phyloP scores from a whole-genome alignment of 495 filamentous ascomycete species.

The Neurospora africana region DNA sequence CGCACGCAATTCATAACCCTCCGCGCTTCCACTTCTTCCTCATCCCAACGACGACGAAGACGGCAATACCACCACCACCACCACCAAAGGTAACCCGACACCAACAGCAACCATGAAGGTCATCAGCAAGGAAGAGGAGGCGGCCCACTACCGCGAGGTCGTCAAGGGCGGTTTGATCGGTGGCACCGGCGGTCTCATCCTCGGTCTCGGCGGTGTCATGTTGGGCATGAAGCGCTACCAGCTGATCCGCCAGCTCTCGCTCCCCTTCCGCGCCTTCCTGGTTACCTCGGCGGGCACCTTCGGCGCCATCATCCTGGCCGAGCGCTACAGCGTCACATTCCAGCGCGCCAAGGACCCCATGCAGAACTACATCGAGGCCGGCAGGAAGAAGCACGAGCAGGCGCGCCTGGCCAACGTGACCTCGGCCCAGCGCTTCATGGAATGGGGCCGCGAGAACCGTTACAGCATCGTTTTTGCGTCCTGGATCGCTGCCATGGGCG shows the following conservation, averaged over 20 bases:
- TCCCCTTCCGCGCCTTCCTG: slow-evolving; percentile 86
- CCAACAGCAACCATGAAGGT: slow-evolving; percentile 65
- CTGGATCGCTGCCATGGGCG: slow-evolving; percentile 76
- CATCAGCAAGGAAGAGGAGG: slow-evolving; percentile 86
- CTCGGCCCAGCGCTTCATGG: slow-evolving; percentile 42
- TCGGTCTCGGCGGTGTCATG: slow-evolving; percentile 54
- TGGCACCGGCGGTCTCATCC: slow-evolving; percentile 49
- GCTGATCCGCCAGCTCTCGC: slow-evolving; percentile 64
- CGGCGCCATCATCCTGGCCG: slow-evolving; percentile 73
- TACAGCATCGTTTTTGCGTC: slow-evolving; percentile 79
- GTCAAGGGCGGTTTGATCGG: slow-evolving; percentile 70
- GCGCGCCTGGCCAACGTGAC: slow-evolving; percentile 30
- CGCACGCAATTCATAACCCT: background rate
- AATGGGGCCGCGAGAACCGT: slow-evolving; percentile 62
- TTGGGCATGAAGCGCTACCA: slow-evolving; percentile 53
- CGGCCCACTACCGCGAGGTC: slow-evolving; percentile 51
- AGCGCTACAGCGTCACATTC: slow-evolving; percentile 64
- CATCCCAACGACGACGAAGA: background rate
- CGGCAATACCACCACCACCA: background rate
- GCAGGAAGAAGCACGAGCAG: slow-evolving; percentile 28
- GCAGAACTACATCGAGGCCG: slow-evolving; percentile 54
- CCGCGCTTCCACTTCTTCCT: background rate
- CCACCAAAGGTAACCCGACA: slow-evolving; percentile 3
- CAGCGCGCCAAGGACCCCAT: slow-evolving; percentile 59
- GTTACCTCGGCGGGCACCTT: slow-evolving; percentile 77